phyloP scores from a whole-genome alignment of 352 stramenopile species.

The Phytophthora cryptogea region DNA sequence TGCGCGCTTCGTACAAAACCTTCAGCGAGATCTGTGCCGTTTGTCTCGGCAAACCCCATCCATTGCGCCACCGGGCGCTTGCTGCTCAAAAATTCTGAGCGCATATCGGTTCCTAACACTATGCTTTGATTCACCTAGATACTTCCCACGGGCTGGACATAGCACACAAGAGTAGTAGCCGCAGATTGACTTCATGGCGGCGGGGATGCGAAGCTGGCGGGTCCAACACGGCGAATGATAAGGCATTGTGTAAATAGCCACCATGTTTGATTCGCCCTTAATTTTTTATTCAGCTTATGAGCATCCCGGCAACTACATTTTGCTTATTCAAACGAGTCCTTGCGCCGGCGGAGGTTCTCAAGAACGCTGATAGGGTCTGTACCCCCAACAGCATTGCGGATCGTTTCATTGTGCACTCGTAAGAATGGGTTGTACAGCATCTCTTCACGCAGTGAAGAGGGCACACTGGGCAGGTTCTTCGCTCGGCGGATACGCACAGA shows the following conservation, averaged over 20 bases:
- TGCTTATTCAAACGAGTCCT: constrained; percentile 73
- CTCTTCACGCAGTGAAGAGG: constrained; percentile 86
- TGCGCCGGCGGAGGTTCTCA: constrained; percentile 75
- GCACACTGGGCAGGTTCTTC: constrained; percentile 92
- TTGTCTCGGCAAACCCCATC: constrained; percentile 36
- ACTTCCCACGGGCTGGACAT: constrained; percentile 5
- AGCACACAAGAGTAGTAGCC: background rate
- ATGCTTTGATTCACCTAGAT: constrained; percentile 13
- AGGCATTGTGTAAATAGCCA: constrained; percentile 8
- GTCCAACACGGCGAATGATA: constrained; percentile 2
- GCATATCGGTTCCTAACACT: constrained; percentile 9
- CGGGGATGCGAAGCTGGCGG: background rate
- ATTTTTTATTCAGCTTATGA: constrained; percentile 1
- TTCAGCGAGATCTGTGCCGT: constrained; percentile 42
- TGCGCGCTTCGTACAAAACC: constrained; percentile 37
- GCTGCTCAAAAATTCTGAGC: constrained; percentile 32
- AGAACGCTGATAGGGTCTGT: constrained; percentile 81
- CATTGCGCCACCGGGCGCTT: constrained; percentile 34
- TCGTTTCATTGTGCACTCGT: constrained; percentile 82
- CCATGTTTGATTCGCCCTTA: constrained; percentile 5
- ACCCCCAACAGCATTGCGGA: constrained; percentile 79
- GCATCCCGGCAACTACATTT: background rate
- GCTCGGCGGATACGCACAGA: constrained; percentile 72
- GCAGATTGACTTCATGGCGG: background rate
- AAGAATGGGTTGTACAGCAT: constrained; percentile 90